A percentile compares a stretch with the other conserved stretches of the same genome.
These are phyloP conservation scores for Mycosphaerella arachidis DNA, from an alignment of 2,329 filamentous ascomycete species.

Conservation along the genomic window DNA sequence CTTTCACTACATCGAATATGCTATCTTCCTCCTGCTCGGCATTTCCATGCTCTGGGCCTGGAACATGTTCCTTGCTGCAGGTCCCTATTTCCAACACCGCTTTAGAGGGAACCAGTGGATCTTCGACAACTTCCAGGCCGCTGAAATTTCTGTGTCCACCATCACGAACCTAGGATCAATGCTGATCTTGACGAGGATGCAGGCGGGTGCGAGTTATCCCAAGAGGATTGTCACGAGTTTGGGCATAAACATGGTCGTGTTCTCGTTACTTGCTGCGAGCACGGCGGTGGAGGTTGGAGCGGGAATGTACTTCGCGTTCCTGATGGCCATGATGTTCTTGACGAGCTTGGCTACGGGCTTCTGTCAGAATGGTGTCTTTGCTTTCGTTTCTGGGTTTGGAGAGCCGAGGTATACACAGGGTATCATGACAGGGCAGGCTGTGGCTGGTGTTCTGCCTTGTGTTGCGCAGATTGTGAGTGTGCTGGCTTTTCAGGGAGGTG, in stretches of 20 bases:
- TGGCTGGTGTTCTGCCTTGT: constrained; percentile 85
- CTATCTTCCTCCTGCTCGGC: constrained; percentile 77
- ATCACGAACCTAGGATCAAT: constrained; percentile 74
- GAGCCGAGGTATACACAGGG: constrained; percentile 87
- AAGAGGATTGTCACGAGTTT: constrained; percentile 77
- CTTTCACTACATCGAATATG: constrained; percentile 85
- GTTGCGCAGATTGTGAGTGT: constrained; percentile 83
- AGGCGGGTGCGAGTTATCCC: constrained; percentile 80
- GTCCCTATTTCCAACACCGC: constrained; percentile 84
- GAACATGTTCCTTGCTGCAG: constrained; percentile 98
- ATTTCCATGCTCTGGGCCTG: constrained; percentile 97
- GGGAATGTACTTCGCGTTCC: constrained; percentile 68
- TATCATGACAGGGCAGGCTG: constrained; percentile 90
- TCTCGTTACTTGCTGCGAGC: constrained; percentile 73
- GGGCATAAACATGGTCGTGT: constrained; percentile 70
- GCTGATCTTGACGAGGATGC: constrained; percentile 72
- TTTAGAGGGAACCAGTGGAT: constrained; percentile 69
- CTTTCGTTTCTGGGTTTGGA: constrained; percentile 82
- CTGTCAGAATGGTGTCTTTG: constrained; percentile 90
- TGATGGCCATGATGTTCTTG: constrained; percentile 75
- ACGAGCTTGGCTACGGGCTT: constrained; percentile 76
- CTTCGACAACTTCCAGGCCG: constrained; percentile 78
- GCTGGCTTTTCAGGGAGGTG: constrained; percentile 52
- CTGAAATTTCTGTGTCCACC: constrained; percentile 81
- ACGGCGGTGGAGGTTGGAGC: constrained; percentile 65